These are phyloP conservation scores for Hirsutella thompsonii DNA, from an alignment of 2,329 filamentous ascomycete genomes.

Conservation along the genomic window DNA sequence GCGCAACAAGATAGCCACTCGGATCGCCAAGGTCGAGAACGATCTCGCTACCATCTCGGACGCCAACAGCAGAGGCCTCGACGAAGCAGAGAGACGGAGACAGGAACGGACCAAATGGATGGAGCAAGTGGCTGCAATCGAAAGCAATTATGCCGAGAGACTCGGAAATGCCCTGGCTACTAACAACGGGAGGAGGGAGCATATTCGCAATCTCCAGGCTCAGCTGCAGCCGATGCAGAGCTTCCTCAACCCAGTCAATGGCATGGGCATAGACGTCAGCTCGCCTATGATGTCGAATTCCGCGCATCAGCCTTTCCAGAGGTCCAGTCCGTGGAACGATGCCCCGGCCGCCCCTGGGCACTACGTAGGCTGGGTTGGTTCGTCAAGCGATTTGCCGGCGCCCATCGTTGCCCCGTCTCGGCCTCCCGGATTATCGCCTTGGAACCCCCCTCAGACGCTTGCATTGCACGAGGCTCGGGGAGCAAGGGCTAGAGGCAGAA, in stretches of 20 bases:
- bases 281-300: constrained; percentile 7
- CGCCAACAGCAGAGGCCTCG: constrained; percentile 51
- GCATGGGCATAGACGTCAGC: constrained; percentile 17
- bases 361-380: constrained; percentile 20
- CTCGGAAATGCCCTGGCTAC: constrained; percentile 24
- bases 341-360: constrained; percentile 20
- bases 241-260: constrained; percentile 18
- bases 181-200: constrained; percentile 17
- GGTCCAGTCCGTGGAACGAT: constrained; percentile 20
- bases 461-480: constrained; percentile 20
- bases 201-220: constrained; percentile 16
- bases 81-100: constrained; percentile 47
- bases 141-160: constrained; percentile 31
- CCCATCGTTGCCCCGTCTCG: constrained; percentile 16
- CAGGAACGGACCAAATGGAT: constrained; percentile 36
- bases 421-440: constrained; percentile 17
- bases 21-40: constrained; percentile 59
- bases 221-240: constrained; percentile 20
- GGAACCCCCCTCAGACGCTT: constrained; percentile 25
- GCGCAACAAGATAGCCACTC: constrained; percentile 57
- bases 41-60: constrained; percentile 59
- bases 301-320: constrained; percentile 8
- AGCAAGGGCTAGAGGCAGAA: constrained; percentile 39
- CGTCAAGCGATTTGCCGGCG: constrained; percentile 19
- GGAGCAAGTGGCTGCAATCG: constrained; percentile 30